These are phyloP conservation scores for Akebia trifoliata DNA, from an alignment of 164 flowering plant genomes.

Conservation along the genomic window DNA sequence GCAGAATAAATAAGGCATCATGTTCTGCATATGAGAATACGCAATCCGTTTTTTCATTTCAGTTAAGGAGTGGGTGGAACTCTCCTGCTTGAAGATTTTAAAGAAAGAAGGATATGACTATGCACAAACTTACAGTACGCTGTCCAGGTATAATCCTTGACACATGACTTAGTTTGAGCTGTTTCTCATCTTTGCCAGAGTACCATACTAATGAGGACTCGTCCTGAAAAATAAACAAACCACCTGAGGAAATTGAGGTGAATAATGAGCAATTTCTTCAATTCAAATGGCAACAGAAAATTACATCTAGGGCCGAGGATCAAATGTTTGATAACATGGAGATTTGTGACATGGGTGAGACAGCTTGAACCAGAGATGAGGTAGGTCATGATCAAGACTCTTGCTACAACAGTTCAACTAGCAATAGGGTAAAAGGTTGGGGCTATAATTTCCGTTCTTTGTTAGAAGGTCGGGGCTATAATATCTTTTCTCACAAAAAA, in stretches of 20 bases:
- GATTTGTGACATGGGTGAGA: background rate
- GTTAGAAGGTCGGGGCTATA: too few relatives aligned
- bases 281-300: background rate
- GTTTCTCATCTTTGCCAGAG: constrained; percentile 84
- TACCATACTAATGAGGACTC: constrained; percentile 79
- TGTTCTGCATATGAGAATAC: too few relatives aligned
- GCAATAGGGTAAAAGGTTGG: too few relatives aligned
- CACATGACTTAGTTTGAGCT: constrained; percentile 66
- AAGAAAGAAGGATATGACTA: background rate
- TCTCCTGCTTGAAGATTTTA: background rate
- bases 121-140: constrained; percentile 72
- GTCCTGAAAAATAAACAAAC: constrained; percentile 46
- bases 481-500: too few relatives aligned
- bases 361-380: background rate
- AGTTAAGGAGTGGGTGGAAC: background rate
- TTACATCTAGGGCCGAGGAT: background rate
- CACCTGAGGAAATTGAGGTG: background rate
- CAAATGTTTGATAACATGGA: constrained; percentile 2
- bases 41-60: too few relatives aligned
- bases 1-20: too few relatives aligned
- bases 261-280: background rate
- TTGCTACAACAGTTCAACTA: too few relatives aligned
- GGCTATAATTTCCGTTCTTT: too few relatives aligned
- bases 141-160: constrained; percentile 90
- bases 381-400: background rate